Percentiles rank a stretch among this genome's conserved stretches.
Evolutionary conservation across 2,329 filamentous ascomycete species (phyloP).

Genomic region (Tolypocladium pustulatum): DNA sequence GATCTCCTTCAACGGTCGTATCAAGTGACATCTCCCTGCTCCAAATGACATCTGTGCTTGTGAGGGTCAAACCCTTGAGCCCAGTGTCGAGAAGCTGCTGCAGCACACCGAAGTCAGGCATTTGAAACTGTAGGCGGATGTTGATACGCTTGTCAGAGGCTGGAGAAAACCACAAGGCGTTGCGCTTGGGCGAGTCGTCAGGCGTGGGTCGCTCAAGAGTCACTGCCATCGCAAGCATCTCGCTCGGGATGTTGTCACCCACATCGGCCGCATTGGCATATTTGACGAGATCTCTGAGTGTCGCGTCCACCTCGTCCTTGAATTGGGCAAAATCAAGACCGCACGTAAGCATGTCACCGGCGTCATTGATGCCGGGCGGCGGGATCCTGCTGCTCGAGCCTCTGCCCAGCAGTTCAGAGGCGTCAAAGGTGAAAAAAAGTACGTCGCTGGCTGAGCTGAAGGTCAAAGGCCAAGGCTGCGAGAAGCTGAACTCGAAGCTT

Average conservation of each 20-base stretch:
- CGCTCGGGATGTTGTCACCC: background rate
- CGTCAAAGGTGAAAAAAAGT: background rate
- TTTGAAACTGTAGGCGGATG: conserved; percentile 1
- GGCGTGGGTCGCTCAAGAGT: background rate
- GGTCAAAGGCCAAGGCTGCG: background rate
- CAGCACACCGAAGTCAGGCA: background rate
- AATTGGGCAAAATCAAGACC: background rate
- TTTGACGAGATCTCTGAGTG: background rate
- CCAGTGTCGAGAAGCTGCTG: background rate
- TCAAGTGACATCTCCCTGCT: conserved; percentile 1
- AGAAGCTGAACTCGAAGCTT: background rate
- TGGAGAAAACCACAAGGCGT: conserved; percentile 4
- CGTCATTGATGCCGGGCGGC: background rate
- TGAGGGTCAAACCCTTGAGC: conserved; percentile 1
- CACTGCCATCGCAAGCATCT: background rate
- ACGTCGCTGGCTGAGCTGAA: background rate
- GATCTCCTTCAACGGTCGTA: background rate
- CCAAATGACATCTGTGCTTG: conserved; percentile 2
- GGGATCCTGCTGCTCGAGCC: background rate
- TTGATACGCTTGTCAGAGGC: background rate
- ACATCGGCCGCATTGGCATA: background rate
- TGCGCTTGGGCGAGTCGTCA: background rate
- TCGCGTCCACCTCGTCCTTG: background rate
- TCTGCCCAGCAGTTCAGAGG: background rate
- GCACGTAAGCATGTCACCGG: background rate